phyloP scores from a whole-genome alignment of 306 rosid genomes.

The Acacia melanoxylon region DNA sequence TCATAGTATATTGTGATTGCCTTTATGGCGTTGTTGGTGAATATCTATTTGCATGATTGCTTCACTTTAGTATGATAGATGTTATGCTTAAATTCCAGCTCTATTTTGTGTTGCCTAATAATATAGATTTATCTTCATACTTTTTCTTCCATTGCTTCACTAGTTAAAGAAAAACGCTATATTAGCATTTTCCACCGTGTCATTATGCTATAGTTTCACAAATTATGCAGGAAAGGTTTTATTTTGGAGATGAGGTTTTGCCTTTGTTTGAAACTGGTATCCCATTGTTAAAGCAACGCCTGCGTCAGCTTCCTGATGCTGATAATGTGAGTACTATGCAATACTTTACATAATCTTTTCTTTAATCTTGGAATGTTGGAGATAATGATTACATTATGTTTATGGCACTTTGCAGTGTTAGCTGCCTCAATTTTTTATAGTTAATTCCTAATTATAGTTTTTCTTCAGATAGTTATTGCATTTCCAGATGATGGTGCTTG shows the following conservation, averaged over 20 bases:
- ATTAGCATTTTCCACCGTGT: neutral
- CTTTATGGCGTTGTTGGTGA: neutral
- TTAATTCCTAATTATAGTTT: constrained; percentile 17
- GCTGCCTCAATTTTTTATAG: constrained; percentile 3
- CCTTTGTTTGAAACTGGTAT: constrained; percentile 97
- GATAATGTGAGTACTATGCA: constrained; percentile 52
- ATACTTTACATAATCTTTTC: constrained; percentile 8
- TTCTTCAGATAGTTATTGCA: constrained; percentile 84
- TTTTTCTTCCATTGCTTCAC: neutral
- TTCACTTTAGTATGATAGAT: neutral
- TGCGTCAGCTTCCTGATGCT: constrained; percentile 79
- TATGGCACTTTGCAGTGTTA: neutral
- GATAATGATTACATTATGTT: constrained; percentile 2
- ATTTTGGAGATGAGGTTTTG: constrained; percentile 92
- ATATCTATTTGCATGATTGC: neutral
- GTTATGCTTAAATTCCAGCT: neutral
- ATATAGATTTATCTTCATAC: neutral
- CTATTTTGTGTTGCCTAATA: neutral
- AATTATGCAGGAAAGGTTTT: constrained; percentile 84
- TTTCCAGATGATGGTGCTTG: constrained; percentile 99
- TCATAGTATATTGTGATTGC: neutral
- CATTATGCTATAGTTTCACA: neutral
- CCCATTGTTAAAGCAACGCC: constrained; percentile 85
- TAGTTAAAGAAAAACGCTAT: neutral
- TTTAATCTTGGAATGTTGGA: neutral